phyloP scores from a whole-genome alignment of 495 filamentous ascomycete genomes.

The Daldinia concentrica region DNA sequence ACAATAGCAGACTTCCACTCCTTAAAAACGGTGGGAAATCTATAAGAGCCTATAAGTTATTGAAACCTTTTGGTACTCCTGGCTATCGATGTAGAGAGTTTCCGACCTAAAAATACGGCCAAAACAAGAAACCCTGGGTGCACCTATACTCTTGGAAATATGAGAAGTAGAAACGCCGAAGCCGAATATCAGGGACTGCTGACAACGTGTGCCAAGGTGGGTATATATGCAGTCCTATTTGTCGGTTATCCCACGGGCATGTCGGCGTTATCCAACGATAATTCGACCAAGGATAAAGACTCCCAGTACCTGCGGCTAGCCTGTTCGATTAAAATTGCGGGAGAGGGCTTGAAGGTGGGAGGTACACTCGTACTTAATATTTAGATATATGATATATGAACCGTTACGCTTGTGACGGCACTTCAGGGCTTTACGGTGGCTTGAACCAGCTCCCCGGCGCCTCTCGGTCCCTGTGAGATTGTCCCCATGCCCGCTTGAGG shows the following conservation, averaged over 20 bases:
- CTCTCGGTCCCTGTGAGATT: conserved; percentile 15
- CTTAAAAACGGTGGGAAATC: conserved; percentile 1
- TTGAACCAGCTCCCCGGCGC: conserved; percentile 6
- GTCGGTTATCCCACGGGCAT: conserved; percentile 29
- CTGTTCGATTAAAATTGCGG: conserved; percentile 13
- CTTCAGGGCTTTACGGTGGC: conserved; percentile 4
- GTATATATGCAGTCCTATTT: conserved; percentile 36
- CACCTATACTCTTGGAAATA: not conserved
- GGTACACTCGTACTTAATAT: conserved; percentile 40
- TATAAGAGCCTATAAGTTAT: conserved; percentile 26
- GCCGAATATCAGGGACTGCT: conserved; percentile 37
- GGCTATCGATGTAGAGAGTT: conserved; percentile 5
- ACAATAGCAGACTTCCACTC: conserved; percentile 1
- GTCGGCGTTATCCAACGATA: conserved; percentile 27
- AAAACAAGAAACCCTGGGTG: conserved; percentile 6
- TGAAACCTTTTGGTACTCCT: conserved; percentile 25
- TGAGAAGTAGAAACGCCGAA: conserved; percentile 25
- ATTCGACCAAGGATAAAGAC: conserved; percentile 11
- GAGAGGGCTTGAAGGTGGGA: conserved; percentile 1
- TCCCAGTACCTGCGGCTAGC: conserved; percentile 30
- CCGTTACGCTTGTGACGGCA: conserved; percentile 34
- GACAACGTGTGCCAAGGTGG: conserved; percentile 37
- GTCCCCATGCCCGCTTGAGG: conserved; percentile 19
- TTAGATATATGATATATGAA: conserved; percentile 19
- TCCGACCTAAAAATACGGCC: conserved; percentile 14